Percentiles rank a stretch among this genome's conserved stretches.
Conservation (phyloP, 164 flowering plant species). For the Litsea cubeba region DNA sequence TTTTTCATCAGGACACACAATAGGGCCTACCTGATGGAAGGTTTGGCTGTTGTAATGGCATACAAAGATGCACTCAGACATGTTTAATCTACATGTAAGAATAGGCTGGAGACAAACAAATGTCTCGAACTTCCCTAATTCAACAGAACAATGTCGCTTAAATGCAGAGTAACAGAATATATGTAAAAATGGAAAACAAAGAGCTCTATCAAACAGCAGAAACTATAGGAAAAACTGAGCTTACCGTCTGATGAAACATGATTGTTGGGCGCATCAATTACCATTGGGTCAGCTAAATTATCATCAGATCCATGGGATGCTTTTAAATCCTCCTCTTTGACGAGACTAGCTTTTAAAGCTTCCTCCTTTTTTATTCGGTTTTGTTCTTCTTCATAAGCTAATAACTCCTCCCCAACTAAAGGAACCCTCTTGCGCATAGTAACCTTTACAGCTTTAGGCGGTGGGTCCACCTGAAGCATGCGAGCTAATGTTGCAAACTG, state of each 20-base stretch:
- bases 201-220: background rate
- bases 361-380: slow-evolving; percentile 78
- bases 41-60: background rate
- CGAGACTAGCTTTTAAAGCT: slow-evolving; percentile 72
- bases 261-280: slow-evolving; percentile 42
- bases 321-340: slow-evolving; percentile 78
- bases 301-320: slow-evolving; percentile 50
- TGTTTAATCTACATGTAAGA: background rate
- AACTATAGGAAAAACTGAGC: background rate
- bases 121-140: background rate
- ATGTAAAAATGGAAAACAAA: background rate
- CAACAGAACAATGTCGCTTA: background rate
- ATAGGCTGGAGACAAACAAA: background rate
- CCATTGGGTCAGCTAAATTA: slow-evolving; percentile 67
- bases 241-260: slow-evolving; percentile 60
- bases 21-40: background rate
- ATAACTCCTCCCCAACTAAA: slow-evolving; percentile 91
- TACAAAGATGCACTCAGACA: background rate
- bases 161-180: background rate
- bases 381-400: slow-evolving; percentile 97
- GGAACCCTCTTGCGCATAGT: slow-evolving; percentile 85
- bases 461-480: slow-evolving; percentile 97
- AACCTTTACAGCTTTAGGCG: slow-evolving; percentile 97
- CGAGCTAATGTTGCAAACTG: slow-evolving; percentile 93
- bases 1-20: background rate